Conservation (phyloP, 1,284 basidiomycete species). For the Apiotrichum domesticum region DNA sequence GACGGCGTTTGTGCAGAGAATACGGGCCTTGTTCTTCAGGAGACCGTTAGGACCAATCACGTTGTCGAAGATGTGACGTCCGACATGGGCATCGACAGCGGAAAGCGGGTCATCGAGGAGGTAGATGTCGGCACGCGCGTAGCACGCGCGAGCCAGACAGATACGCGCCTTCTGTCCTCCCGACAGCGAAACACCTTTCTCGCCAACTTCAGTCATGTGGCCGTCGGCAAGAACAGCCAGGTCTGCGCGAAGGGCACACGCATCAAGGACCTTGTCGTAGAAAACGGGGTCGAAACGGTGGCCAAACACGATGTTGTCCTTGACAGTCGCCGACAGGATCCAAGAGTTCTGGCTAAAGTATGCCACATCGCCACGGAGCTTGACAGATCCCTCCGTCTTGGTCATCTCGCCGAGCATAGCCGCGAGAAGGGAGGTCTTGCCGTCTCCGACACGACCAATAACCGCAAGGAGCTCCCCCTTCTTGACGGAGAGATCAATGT, state of each 20-base stretch:
- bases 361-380: slow-evolving; percentile 67
- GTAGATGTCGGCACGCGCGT: slow-evolving; percentile 57
- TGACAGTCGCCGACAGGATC: slow-evolving; percentile 75
- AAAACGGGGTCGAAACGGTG: slow-evolving; percentile 70
- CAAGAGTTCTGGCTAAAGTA: slow-evolving; percentile 89
- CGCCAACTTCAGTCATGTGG: slow-evolving; percentile 70
- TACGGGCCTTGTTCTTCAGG: slow-evolving; percentile 74
- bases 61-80: slow-evolving; percentile 61
- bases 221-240: slow-evolving; percentile 65
- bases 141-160: slow-evolving; percentile 54
- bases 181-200: slow-evolving; percentile 51
- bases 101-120: slow-evolving; percentile 55
- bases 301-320: slow-evolving; percentile 85
- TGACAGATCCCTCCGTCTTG: slow-evolving; percentile 64
- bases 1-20: slow-evolving; percentile 81
- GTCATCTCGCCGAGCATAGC: slow-evolving; percentile 73
- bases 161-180: slow-evolving; percentile 62
- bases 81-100: slow-evolving; percentile 65
- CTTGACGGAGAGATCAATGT: slow-evolving; percentile 65
- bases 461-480: slow-evolving; percentile 85
- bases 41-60: slow-evolving; percentile 86
- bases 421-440: slow-evolving; percentile 58
- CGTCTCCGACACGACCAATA: slow-evolving; percentile 84
- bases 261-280: slow-evolving; percentile 47
- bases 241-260: slow-evolving; percentile 80